phyloP scores from a whole-genome alignment of 306 rosid genomes.

The Begonia fuchsioides region DNA sequence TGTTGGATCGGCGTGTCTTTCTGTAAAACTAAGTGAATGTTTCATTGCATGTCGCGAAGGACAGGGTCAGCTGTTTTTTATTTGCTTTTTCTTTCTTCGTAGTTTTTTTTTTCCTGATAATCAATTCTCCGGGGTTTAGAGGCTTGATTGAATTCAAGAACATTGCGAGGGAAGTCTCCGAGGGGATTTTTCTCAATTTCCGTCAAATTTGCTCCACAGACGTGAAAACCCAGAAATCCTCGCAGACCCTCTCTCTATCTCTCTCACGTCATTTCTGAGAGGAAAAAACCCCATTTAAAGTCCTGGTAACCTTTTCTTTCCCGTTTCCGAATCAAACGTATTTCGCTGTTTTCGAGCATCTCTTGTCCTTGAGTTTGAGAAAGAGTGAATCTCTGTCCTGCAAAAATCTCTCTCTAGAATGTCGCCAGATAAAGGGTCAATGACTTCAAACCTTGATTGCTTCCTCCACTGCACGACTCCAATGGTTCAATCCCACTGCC shows the following conservation, averaged over 20 bases:
- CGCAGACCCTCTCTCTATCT: slow-evolving; percentile 18
- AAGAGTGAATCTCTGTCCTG: slow-evolving; percentile 20
- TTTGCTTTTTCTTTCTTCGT: neutral
- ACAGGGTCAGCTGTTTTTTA: no score
- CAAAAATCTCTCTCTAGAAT: slow-evolving; percentile 6
- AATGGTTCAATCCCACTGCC: slow-evolving; percentile 48
- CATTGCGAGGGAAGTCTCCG: slow-evolving; percentile 32
- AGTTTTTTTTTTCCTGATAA: neutral
- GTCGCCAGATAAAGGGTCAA: slow-evolving; percentile 32
- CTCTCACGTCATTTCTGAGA: neutral
- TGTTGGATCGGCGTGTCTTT: no score
- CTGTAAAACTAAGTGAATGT: no score
- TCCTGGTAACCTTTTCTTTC: slow-evolving; percentile 9
- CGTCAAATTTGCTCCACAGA: slow-evolving; percentile 19
- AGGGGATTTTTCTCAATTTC: neutral
- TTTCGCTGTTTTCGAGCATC: slow-evolving; percentile 4
- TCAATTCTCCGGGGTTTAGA: no score
- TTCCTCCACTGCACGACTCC: slow-evolving; percentile 78
- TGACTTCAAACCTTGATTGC: slow-evolving; percentile 70
- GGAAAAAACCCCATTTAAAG: no score
- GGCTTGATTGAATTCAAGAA: slow-evolving; percentile 13
- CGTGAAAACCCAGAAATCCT: slow-evolving; percentile 27
- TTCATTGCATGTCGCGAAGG: no score
- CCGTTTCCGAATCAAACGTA: slow-evolving; percentile 7
- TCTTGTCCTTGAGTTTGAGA: slow-evolving; percentile 43